Conservation (phyloP, 2,329 filamentous ascomycete species). For the Fusarium redolens region DNA sequence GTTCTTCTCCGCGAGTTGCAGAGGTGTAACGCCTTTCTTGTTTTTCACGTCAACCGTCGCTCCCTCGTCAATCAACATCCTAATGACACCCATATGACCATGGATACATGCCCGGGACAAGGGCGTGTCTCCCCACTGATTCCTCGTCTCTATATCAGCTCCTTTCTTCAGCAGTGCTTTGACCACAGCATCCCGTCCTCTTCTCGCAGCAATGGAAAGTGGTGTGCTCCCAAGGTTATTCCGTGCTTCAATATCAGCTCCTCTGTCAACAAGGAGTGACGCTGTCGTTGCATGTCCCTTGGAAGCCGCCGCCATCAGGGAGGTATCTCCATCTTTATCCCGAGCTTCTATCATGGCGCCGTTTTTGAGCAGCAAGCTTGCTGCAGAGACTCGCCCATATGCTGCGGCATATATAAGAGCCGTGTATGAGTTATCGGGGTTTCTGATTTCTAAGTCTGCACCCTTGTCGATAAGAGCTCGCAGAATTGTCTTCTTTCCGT, state of each 20-base stretch:
- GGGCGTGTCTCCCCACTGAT: neutral
- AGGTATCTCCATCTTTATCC: rapidly evolving
- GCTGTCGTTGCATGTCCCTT: neutral
- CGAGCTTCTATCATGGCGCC: neutral
- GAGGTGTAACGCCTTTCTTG: neutral
- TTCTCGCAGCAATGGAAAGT: neutral
- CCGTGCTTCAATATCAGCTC: neutral
- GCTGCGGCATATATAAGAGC: neutral
- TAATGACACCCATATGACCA: neutral
- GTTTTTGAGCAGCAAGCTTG: neutral
- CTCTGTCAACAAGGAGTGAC: neutral
- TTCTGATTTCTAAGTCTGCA: neutral
- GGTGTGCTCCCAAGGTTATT: neutral
- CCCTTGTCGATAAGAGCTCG: neutral
- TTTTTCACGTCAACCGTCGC: neutral
- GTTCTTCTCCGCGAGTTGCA: neutral
- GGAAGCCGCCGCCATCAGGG: neutral
- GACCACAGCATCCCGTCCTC: neutral
- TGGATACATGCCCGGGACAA: neutral
- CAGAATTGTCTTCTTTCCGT: neutral
- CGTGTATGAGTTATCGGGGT: rapidly evolving
- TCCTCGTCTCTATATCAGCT: neutral
- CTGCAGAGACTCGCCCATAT: neutral
- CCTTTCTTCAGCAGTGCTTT: neutral
- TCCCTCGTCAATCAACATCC: neutral